Conservation (phyloP, 1,284 basidiomycete genomes). For the Takashimella tepidaria region DNA sequence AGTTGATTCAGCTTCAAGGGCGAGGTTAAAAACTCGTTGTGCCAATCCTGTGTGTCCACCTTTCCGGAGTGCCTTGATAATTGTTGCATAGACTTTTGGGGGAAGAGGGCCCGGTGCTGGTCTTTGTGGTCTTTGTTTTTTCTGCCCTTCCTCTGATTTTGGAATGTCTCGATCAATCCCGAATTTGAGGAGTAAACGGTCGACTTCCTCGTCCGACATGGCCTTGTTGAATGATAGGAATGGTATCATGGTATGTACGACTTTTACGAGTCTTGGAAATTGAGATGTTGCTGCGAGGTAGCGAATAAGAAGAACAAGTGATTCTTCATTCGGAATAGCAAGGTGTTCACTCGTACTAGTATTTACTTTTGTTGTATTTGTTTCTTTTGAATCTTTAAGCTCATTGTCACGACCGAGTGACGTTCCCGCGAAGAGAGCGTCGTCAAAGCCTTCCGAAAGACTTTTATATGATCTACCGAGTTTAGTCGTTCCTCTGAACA, state of each 20-base stretch:
- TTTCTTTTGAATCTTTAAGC: not conserved
- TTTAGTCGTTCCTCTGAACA: constrained; percentile 21
- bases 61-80: constrained; percentile 27
- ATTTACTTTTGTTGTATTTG: not conserved
- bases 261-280: constrained; percentile 21
- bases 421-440: constrained; percentile 3
- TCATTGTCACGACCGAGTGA: not conserved
- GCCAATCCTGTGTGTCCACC: constrained; percentile 28
- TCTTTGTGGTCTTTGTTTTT: too few species aligned
- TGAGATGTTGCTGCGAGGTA: constrained; percentile 29
- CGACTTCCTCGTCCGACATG: not conserved
- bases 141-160: too few species aligned
- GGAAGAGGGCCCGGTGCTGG: constrained; percentile 3
- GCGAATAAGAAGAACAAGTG: constrained; percentile 20
- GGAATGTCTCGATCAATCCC: not conserved
- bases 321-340: constrained; percentile 15
- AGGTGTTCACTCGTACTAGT: not conserved
- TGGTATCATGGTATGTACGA: constrained; percentile 30
- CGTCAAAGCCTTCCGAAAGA: constrained; percentile 6
- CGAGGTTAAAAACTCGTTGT: constrained; percentile 30
- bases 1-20: constrained; percentile 13
- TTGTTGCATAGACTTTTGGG: constrained; percentile 18
- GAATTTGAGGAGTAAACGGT: not conserved
- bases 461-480: constrained; percentile 2
- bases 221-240: constrained; percentile 13